These are phyloP conservation scores for Stereocaulon alpinum DNA, from an alignment of 495 filamentous ascomycete genomes.

Conservation along the genomic window DNA sequence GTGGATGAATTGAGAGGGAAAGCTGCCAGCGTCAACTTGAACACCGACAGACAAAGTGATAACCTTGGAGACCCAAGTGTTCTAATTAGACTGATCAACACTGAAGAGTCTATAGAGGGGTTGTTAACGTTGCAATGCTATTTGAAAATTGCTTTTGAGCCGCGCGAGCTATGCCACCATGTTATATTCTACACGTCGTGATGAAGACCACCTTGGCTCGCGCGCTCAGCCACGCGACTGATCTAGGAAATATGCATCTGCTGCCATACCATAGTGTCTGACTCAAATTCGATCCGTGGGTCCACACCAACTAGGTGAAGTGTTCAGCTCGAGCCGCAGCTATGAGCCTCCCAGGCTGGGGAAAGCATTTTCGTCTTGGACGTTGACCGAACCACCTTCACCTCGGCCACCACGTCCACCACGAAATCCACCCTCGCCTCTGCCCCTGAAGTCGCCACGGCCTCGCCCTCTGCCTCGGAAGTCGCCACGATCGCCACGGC, in stretches of 20 bases:
- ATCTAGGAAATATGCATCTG: neutral
- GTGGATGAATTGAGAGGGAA: too few species aligned
- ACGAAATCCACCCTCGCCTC: conserved; percentile 29
- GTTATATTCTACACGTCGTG: neutral
- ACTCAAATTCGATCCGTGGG: conserved; percentile 1
- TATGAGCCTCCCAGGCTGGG: conserved; percentile 52
- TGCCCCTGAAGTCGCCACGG: conserved; percentile 35
- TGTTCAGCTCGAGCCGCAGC: neutral
- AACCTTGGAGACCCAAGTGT: neutral
- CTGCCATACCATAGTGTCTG: neutral
- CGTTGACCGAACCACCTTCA: conserved; percentile 42
- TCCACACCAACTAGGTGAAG: neutral
- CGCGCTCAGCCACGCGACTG: neutral
- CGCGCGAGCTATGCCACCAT: conserved; percentile 3
- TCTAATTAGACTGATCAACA: too few species aligned
- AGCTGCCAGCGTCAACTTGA: too few species aligned
- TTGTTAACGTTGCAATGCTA: neutral
- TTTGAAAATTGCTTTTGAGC: conserved; percentile 4
- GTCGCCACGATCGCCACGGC: conserved; percentile 30
- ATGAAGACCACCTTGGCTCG: neutral
- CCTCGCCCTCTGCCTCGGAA: conserved; percentile 37
- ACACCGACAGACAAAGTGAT: too few species aligned
- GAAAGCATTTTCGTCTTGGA: conserved; percentile 59
- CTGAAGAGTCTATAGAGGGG: neutral
- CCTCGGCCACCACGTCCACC: conserved; percentile 31